Evolutionary conservation across 2,329 filamentous ascomycete genomes (phyloP).

Genomic region (Coniella lustricola): DNA sequence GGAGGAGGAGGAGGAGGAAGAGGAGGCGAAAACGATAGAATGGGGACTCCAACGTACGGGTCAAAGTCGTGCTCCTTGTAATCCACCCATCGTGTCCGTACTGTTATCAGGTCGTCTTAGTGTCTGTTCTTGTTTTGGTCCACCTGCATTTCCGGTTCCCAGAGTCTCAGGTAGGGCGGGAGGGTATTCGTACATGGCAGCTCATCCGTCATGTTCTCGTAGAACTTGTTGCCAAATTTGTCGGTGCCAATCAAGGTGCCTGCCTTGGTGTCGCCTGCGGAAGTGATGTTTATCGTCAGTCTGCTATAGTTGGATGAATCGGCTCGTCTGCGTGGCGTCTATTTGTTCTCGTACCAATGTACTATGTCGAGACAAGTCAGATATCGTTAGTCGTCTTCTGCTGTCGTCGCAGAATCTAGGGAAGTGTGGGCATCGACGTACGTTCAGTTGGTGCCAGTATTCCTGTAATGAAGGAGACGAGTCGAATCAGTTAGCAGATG

Average conservation of each 20-base stretch:
- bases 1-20: no score
- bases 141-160: no score
- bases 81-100: conserved; percentile 95
- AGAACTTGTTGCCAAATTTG: conserved; percentile 95
- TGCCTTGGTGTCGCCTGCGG: conserved; percentile 86
- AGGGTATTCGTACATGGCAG: conserved; percentile 60
- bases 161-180: no score
- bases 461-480: conserved; percentile 48
- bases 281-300: conserved; percentile 7
- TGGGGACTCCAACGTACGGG: conserved; percentile 42
- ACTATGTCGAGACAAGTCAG: conserved; percentile 31
- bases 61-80: conserved; percentile 86
- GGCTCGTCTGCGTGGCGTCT: neutral
- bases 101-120: conserved; percentile 37
- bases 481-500: conserved; percentile 28
- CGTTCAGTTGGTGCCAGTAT: conserved; percentile 86
- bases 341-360: conserved; percentile 41
- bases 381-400: conserved; percentile 19
- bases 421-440: conserved; percentile 43
- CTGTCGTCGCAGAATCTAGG: conserved; percentile 13
- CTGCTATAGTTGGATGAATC: neutral
- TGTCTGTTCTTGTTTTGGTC: neutral
- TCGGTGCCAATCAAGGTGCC: conserved; percentile 80
- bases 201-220: conserved; percentile 91
- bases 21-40: no score